phyloP scores from a whole-genome alignment of 345 rosid genomes.

The Toxicodendron radicans region DNA sequence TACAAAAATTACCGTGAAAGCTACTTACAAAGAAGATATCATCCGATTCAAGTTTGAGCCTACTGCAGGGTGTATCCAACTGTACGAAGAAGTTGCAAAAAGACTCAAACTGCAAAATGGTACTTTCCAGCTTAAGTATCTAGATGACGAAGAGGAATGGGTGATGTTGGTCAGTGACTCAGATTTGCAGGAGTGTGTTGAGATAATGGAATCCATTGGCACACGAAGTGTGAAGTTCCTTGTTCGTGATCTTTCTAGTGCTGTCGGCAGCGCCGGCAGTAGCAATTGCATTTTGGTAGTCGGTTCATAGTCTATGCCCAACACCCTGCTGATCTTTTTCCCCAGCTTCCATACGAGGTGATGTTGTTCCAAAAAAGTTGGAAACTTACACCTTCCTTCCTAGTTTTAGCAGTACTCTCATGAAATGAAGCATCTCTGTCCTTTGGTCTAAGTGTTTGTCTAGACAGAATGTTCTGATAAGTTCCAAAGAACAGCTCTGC shows the following conservation, averaged over 20 bases:
- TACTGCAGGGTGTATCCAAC: slow-evolving; percentile 60
- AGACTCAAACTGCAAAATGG: slow-evolving; percentile 72
- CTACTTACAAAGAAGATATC: slow-evolving; percentile 72
- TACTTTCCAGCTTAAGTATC: slow-evolving; percentile 74
- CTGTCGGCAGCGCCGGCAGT: slow-evolving; percentile 62
- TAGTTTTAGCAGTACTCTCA: background rate
- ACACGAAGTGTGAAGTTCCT: slow-evolving; percentile 61
- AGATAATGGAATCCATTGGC: slow-evolving; percentile 59
- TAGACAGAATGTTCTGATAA: too few relatives aligned
- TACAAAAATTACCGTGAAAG: slow-evolving; percentile 63
- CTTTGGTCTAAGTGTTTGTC: background rate
- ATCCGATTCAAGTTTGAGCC: slow-evolving; percentile 80
- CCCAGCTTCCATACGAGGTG: background rate
- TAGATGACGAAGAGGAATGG: slow-evolving; percentile 95
- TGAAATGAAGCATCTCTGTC: background rate
- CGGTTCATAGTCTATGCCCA: slow-evolving; percentile 20
- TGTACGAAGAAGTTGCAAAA: slow-evolving; percentile 72
- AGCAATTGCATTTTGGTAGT: slow-evolving; percentile 55
- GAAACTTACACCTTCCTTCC: background rate
- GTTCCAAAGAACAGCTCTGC: background rate
- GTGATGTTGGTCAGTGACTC: slow-evolving; percentile 71
- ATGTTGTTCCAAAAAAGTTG: background rate
- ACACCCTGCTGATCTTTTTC: background rate
- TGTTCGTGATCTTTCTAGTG: slow-evolving; percentile 50
- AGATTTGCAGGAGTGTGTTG: slow-evolving; percentile 84